phyloP scores from a whole-genome alignment of 495 filamentous ascomycete species.

The Entonaema liquescens region DNA sequence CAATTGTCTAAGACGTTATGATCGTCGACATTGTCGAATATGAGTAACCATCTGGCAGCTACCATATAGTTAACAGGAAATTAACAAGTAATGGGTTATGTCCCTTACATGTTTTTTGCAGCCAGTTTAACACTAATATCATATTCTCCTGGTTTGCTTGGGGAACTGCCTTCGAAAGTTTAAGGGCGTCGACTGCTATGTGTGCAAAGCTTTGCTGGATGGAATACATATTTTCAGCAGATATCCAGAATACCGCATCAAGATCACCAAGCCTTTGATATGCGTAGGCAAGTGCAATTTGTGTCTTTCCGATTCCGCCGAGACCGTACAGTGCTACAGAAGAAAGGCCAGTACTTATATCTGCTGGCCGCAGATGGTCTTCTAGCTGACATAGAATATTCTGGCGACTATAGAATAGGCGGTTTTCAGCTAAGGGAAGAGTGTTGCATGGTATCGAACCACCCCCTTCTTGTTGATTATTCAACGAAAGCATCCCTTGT shows the following conservation, averaged over 20 bases:
- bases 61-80: constrained; percentile 18
- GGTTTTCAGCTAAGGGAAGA: constrained; percentile 33
- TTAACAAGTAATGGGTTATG: background rate
- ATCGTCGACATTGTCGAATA: constrained; percentile 54
- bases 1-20: constrained; percentile 46
- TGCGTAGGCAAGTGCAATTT: constrained; percentile 48
- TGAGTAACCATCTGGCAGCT: constrained; percentile 50
- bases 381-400: constrained; percentile 44
- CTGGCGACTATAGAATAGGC: constrained; percentile 45
- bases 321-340: constrained; percentile 49
- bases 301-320: constrained; percentile 56
- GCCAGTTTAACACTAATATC: constrained; percentile 46
- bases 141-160: constrained; percentile 45
- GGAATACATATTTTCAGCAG: constrained; percentile 46
- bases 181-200: constrained; percentile 47
- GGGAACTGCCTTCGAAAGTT: constrained; percentile 42
- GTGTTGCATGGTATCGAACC: constrained; percentile 14
- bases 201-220: constrained; percentile 45
- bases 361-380: constrained; percentile 32
- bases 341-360: constrained; percentile 21
- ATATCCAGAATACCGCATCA: constrained; percentile 56
- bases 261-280: constrained; percentile 36
- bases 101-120: constrained; percentile 47
- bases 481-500: constrained; percentile 7
- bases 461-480: background rate